A percentile compares a stretch with the other conserved stretches of the same genome.
Conservation (phyloP, 306 rosid species). For the Castanopsis chinensis region DNA sequence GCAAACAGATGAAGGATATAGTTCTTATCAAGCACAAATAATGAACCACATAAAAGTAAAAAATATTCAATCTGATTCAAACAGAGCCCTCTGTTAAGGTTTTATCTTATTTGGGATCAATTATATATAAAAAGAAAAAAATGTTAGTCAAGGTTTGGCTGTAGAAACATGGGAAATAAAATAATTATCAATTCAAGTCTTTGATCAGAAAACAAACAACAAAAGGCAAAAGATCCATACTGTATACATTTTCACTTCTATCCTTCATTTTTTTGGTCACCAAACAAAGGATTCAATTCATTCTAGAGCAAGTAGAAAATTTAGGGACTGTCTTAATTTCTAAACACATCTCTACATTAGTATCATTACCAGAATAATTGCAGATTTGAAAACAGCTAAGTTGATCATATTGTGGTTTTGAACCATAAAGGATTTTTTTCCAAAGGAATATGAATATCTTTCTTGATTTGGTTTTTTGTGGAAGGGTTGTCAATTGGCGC, state of each 20-base stretch:
- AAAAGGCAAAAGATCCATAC: background rate
- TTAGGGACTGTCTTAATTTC: background rate
- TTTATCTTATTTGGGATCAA: background rate
- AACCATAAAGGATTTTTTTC: background rate
- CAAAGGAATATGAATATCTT: no score
- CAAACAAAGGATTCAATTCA: background rate
- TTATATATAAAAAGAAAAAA: background rate
- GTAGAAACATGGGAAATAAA: background rate
- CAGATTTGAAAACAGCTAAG: background rate
- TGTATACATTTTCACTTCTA: background rate
- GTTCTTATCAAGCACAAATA: background rate
- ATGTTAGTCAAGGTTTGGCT: background rate
- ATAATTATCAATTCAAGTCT: background rate
- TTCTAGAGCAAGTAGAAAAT: background rate
- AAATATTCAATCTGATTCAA: background rate
- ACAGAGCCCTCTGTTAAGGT: background rate
- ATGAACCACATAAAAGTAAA: background rate
- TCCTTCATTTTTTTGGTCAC: background rate
- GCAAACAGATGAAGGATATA: background rate
- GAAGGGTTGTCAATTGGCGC: background rate
- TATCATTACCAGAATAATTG: background rate
- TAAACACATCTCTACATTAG: background rate
- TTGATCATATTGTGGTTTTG: background rate
- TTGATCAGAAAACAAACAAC: background rate
- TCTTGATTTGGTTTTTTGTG: no score